Evolutionary conservation across 2,329 filamentous ascomycete genomes (phyloP).

Genomic region (Rutstroemia sydowiana): DNA sequence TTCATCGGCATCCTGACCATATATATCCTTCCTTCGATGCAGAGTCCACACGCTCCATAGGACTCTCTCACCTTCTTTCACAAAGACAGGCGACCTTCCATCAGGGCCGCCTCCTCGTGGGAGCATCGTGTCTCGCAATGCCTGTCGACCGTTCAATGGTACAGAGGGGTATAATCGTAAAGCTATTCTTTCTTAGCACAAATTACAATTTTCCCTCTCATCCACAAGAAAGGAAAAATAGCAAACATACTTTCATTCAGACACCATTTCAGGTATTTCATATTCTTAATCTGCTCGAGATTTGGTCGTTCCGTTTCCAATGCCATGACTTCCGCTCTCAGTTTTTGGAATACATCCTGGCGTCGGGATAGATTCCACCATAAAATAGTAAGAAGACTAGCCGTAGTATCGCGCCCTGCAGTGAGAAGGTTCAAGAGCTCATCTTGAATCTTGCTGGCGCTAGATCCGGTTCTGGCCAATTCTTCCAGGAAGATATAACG

Average conservation of each 20-base stretch:
- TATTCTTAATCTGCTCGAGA: conserved; percentile 15
- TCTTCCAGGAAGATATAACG: conserved; percentile 26
- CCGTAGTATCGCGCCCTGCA: conserved; percentile 16
- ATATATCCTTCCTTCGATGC: conserved; percentile 45
- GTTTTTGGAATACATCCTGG: conserved; percentile 23
- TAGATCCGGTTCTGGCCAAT: conserved; percentile 27
- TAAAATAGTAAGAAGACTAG: conserved; percentile 26
- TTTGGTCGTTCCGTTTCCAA: conserved; percentile 8
- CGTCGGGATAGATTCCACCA: conserved; percentile 12
- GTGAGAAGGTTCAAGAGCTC: conserved; percentile 18
- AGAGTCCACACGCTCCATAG: conserved; percentile 24
- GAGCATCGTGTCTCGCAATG: conserved; percentile 36
- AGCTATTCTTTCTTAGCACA: conserved; percentile 19
- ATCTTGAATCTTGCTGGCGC: conserved; percentile 17
- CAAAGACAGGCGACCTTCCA: conserved; percentile 26
- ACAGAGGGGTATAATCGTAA: conserved; percentile 41
- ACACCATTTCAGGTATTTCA: conserved; percentile 19
- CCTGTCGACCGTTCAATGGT: conserved; percentile 44
- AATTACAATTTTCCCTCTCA: conserved; percentile 6
- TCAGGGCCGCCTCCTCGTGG: conserved; percentile 32
- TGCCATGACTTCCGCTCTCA: conserved; percentile 31
- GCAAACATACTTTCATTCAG: conserved; percentile 32
- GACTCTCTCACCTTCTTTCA: conserved; percentile 22
- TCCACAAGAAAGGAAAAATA: not conserved
- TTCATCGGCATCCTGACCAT: conserved; percentile 48